Conservation (phyloP, 1,284 basidiomycete species). For the Trichosporon coremiiforme region DNA sequence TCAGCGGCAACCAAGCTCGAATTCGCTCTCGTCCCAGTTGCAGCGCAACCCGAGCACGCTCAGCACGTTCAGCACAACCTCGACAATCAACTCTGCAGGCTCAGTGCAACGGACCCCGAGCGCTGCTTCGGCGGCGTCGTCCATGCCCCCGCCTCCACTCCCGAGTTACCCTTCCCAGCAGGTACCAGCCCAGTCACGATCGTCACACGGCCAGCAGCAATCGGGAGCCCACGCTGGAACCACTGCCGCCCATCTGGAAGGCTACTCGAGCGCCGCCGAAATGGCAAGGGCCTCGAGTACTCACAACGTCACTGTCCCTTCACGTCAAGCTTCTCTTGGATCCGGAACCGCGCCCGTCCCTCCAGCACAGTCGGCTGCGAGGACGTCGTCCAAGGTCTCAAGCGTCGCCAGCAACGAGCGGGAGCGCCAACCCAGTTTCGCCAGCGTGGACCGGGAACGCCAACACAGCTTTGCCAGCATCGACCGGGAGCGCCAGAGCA, state of each 20-base stretch:
- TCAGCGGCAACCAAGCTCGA: slow-evolving; percentile 15
- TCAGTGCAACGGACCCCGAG: slow-evolving; percentile 15
- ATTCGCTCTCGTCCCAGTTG: slow-evolving; percentile 9
- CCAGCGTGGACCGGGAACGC: not conserved
- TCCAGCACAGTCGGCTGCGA: slow-evolving; percentile 10
- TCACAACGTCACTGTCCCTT: not conserved
- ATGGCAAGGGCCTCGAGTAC: not conserved
- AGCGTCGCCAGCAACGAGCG: slow-evolving; percentile 9
- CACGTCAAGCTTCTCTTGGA: not conserved
- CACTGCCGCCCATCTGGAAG: not conserved
- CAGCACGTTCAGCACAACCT: slow-evolving; percentile 13
- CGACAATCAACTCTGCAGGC: not conserved
- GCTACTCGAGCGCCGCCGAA: not conserved
- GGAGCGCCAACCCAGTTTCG: not conserved
- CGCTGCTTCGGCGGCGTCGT: slow-evolving; percentile 10
- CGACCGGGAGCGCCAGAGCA: not conserved
- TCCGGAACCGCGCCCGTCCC: not conserved
- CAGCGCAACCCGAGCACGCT: slow-evolving; percentile 15
- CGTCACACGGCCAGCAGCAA: slow-evolving; percentile 15
- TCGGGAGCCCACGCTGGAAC: slow-evolving; percentile 3
- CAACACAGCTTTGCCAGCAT: not conserved
- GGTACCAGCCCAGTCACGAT: not conserved
- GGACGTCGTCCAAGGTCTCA: not conserved
- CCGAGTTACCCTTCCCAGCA: slow-evolving; percentile 12
- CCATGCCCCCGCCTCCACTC: slow-evolving; percentile 13